Evolutionary conservation across 2,329 filamentous ascomycete genomes (phyloP).

Genomic region (Basipetospora chlamydospora): DNA sequence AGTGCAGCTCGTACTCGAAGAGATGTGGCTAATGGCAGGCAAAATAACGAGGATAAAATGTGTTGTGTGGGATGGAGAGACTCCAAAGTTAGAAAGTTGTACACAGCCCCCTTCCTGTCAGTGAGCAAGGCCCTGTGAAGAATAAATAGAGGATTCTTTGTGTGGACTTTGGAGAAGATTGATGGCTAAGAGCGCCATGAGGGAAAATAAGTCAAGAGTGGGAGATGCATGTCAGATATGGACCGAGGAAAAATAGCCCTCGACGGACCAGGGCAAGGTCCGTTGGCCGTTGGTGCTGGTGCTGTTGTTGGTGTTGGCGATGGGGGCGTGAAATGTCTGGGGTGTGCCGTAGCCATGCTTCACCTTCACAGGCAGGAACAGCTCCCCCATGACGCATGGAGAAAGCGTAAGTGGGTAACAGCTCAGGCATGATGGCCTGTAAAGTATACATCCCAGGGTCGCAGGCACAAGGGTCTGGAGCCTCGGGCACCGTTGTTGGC

Average conservation of each 20-base stretch:
- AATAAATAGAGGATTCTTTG: conserved; percentile 3
- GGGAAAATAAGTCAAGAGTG: conserved; percentile 1
- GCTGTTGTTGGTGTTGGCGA: neutral
- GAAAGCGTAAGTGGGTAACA: neutral
- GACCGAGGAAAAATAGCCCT: neutral
- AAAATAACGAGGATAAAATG: neutral
- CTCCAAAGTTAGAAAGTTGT: conserved; percentile 5
- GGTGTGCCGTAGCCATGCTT: too few species aligned
- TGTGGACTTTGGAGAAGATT: neutral
- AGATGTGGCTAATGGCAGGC: neutral
- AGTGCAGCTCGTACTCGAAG: neutral
- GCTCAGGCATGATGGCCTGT: too few species aligned
- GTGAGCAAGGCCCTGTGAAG: neutral
- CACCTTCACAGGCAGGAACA: neutral
- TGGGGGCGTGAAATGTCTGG: neutral
- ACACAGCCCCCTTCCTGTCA: conserved; percentile 5
- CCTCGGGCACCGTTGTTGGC: too few species aligned
- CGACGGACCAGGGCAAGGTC: neutral
- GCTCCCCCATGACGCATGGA: neutral
- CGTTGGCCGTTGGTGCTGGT: neutral
- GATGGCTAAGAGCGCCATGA: conserved; percentile 1
- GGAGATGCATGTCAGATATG: conserved; percentile 2
- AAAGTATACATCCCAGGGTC: too few species aligned
- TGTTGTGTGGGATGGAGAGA: neutral
- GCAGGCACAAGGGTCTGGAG: too few species aligned